phyloP scores from a whole-genome alignment of 495 filamentous ascomycete genomes.

The Amniculicola lignicola region DNA sequence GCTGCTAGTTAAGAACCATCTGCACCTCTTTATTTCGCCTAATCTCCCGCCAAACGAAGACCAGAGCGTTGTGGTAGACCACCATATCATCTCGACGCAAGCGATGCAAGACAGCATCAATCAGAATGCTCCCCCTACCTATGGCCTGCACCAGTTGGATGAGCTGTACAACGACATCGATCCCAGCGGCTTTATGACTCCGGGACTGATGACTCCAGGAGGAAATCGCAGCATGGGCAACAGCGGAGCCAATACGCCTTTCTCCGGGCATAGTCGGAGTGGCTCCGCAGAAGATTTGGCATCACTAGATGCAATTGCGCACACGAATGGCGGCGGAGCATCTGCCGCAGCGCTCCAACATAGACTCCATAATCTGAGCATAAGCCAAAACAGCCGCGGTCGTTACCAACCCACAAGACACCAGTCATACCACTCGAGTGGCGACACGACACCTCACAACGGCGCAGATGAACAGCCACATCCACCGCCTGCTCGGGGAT shows the following conservation, averaged over 20 bases:
- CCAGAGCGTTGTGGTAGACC: conserved; percentile 60
- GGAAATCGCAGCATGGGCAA: conserved; percentile 35
- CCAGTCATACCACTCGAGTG: conserved; percentile 7
- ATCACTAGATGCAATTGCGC: conserved; percentile 56
- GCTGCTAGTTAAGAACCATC: conserved; percentile 77
- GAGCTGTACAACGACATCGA: conserved; percentile 84
- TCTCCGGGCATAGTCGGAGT: conserved; percentile 68
- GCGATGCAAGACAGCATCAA: conserved; percentile 40
- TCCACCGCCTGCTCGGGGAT: conserved; percentile 1
- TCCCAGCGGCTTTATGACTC: conserved; percentile 70
- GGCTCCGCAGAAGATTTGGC: conserved; percentile 71
- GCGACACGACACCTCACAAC: conserved; percentile 21
- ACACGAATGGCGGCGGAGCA: conserved; percentile 31
- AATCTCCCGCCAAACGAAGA: conserved; percentile 79
- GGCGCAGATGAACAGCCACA: neutral
- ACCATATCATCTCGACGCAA: conserved; percentile 42
- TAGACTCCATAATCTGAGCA: conserved; percentile 39
- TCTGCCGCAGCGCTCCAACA: conserved; percentile 37
- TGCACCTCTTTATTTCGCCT: conserved; percentile 91
- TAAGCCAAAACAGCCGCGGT: conserved; percentile 20
- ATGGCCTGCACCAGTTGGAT: conserved; percentile 83
- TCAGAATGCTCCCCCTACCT: conserved; percentile 72
- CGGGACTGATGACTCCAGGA: conserved; percentile 71
- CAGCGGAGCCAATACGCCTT: conserved; percentile 74
- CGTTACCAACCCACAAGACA: neutral